phyloP scores from a whole-genome alignment of 306 rosid genomes.

The Notholithocarpus densiflorus region DNA sequence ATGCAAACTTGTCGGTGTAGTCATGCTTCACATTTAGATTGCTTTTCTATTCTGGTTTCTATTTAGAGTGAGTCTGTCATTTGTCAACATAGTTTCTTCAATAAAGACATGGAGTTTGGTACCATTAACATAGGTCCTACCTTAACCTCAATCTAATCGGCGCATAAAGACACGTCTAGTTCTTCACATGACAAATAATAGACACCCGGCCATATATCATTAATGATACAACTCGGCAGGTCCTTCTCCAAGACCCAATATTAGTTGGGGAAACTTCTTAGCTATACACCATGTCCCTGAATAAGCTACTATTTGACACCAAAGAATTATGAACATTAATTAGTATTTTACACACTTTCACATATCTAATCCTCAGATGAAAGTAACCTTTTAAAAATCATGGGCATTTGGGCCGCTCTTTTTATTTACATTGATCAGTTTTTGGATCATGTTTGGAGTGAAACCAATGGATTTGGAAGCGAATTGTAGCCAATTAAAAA shows the following conservation, averaged over 20 bases:
- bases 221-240: constrained; percentile 35
- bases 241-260: constrained; percentile 18
- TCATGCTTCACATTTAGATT: neutral
- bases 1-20: too few species aligned
- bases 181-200: constrained; percentile 12
- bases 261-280: constrained; percentile 20
- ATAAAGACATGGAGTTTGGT: constrained; percentile 28
- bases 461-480: neutral
- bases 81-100: constrained; percentile 15
- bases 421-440: neutral
- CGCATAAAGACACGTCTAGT: constrained; percentile 11
- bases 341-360: neutral
- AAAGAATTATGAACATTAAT: neutral
- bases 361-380: constrained; percentile 12
- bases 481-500: neutral
- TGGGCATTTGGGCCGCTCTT: neutral
- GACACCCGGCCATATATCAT: constrained; percentile 23
- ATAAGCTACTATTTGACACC: neutral
- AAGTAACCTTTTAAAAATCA: constrained; percentile 8
- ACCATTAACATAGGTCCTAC: constrained; percentile 15
- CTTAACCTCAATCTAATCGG: constrained; percentile 17
- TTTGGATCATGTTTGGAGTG: neutral
- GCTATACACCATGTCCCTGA: neutral
- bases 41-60: neutral
- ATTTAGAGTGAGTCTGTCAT: constrained; percentile 1